These are phyloP conservation scores for Serendipita indica DNA, from an alignment of 768 basidiomycete genomes.

Conservation along the genomic window DNA sequence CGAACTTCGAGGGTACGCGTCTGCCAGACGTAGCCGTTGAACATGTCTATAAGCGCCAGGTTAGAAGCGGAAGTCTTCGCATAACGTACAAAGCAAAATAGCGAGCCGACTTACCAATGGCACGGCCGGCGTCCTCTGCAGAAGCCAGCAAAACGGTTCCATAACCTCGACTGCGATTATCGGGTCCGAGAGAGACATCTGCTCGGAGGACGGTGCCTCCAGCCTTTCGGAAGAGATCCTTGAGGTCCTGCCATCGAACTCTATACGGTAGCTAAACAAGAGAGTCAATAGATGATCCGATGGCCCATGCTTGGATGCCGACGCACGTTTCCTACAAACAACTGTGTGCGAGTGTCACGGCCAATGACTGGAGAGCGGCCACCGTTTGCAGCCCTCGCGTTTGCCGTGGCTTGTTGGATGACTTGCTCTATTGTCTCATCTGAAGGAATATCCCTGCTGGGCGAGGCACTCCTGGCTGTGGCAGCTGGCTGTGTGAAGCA, in stretches of 20 bases:
- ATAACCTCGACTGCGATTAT: conserved; percentile 82
- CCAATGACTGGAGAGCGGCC: conserved; percentile 29
- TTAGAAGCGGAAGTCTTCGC: neutral
- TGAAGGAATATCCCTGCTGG: neutral
- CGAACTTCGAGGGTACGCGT: conserved; percentile 83
- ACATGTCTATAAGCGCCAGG: conserved; percentile 42
- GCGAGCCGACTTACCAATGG: conserved; percentile 36
- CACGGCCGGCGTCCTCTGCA: conserved; percentile 87
- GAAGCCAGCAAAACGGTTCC: conserved; percentile 90
- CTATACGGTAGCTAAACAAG: conserved; percentile 70
- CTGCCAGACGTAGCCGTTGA: conserved; percentile 97
- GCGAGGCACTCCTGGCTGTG: neutral
- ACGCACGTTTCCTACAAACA: conserved; percentile 91
- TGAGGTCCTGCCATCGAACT: conserved; percentile 98
- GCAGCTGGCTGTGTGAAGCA: neutral
- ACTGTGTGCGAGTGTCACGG: conserved; percentile 82
- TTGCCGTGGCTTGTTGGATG: conserved; percentile 10
- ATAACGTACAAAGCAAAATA: neutral
- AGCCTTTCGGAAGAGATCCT: conserved; percentile 90
- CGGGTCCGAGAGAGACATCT: conserved; percentile 63
- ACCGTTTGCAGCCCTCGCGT: neutral
- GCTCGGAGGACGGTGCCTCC: conserved; percentile 69
- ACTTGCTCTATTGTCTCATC: conserved; percentile 7
- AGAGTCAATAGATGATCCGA: conserved; percentile 6
- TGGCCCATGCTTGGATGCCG: conserved; percentile 7